phyloP scores from a whole-genome alignment of 2,329 filamentous ascomycete species.

The Sordariomycetes sp. region DNA sequence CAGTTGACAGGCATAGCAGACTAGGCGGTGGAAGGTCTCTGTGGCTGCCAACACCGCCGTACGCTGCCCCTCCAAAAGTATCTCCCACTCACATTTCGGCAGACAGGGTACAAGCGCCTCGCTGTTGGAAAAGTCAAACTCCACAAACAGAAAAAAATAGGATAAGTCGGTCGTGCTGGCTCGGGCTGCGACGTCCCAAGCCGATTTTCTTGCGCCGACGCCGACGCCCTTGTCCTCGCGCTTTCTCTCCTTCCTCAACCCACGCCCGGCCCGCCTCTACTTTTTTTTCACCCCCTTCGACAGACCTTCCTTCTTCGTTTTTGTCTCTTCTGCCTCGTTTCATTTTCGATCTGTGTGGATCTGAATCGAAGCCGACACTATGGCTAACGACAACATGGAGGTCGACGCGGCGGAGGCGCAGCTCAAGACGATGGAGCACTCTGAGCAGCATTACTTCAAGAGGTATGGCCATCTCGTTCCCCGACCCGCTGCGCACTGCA shows the following conservation, averaged over 20 bases:
- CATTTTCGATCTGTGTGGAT: neutral
- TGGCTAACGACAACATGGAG: conserved; percentile 41
- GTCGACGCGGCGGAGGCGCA: conserved; percentile 49
- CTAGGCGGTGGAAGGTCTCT: neutral
- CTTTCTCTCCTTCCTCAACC: no score
- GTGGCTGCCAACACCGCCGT: neutral
- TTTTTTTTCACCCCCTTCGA: no score
- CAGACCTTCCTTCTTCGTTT: neutral
- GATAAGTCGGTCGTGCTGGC: no score
- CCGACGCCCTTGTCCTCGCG: no score
- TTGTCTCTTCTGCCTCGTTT: neutral
- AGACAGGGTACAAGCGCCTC: neutral
- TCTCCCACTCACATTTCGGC: neutral
- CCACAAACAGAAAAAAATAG: neutral
- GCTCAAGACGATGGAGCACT: conserved; percentile 72
- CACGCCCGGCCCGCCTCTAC: no score
- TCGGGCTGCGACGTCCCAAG: neutral
- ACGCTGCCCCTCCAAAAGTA: neutral
- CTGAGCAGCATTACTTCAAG: conserved; percentile 99
- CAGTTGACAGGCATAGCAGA: no score
- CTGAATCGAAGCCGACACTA: conserved; percentile 11
- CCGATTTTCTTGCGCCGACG: neutral
- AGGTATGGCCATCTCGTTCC: conserved; percentile 45
- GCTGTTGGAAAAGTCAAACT: neutral
- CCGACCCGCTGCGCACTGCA: neutral